Evolutionary conservation across 2,329 filamentous ascomycete species (phyloP), one percentile per base, ranked within the genome.

Genomic region (Tolypocladium tundrense): DNA sequence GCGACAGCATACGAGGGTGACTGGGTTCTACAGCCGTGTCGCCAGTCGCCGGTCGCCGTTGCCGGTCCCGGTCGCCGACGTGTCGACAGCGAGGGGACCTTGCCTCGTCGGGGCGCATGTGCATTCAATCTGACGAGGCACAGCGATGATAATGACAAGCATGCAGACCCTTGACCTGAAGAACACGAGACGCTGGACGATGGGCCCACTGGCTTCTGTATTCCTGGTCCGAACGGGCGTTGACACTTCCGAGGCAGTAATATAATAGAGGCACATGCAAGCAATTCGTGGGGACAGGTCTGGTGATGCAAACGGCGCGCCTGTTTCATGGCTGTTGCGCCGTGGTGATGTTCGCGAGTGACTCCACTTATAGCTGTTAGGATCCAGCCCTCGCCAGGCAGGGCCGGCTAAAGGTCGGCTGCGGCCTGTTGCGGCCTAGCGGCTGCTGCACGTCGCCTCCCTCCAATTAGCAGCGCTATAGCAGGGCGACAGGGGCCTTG

Each of bases 311-410:
- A 50, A 31, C 45, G 13, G 27, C 43, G 43, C 13, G 2, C 21
- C 5, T 16, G 8, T 48, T 31, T 48, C 45, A 45, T 45, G 42
- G 42, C 42, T 43, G 11, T 16, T 27, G 5, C 31, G 31, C 31
- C 7, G 31, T 33, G 31, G 8, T 33, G 27, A 31, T 31, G 7
- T 33, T 33, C 31, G 31, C 31, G 7, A 33, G 31, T 33, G 31
- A 33, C 31, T 33, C 31, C 31, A 33, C 31, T 33, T 33, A 7
- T 9, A 10, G 40, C 59, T 60, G 59, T 68, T 71, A 68, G 68
- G 69, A 68, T 70, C 63, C 66, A 72, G 69, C 69, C 69, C 70
- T 72, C 62, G 60, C 61, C 58, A 57, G 62, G 61, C 59, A 57
- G 59, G 24, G 48, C 55, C 68, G 70, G 68, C 54, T 71, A 70